Conservation (phyloP, 257 asterid genomes). For the Henckelia pumila region DNA sequence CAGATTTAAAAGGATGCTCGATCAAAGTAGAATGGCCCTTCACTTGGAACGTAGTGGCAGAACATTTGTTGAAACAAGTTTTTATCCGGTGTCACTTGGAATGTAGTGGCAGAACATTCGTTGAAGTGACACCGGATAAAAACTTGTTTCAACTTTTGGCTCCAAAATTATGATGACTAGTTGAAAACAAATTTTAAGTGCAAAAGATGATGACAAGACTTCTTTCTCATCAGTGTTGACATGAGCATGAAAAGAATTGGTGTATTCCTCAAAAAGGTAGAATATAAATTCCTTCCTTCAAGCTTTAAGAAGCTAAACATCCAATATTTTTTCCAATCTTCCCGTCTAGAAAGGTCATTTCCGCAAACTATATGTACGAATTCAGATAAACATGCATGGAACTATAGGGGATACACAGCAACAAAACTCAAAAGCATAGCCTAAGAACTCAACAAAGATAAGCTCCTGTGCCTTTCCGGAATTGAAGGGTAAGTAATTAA, state of each 20-base stretch:
- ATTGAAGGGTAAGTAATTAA: too few relatives aligned
- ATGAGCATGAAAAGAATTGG: not conserved
- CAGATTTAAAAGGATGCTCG: not conserved
- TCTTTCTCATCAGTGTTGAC: not conserved
- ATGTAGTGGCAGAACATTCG: too few relatives aligned
- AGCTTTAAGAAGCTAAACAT: not conserved
- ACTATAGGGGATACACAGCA: constrained; percentile 2
- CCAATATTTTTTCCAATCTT: not conserved
- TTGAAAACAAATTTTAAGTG: too few relatives aligned
- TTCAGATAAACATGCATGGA: not conserved
- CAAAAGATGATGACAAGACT: not conserved
- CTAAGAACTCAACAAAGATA: too few relatives aligned
- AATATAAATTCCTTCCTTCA: too few relatives aligned
- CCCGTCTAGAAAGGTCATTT: too few relatives aligned
- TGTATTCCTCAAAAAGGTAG: not conserved
- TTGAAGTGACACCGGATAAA: too few relatives aligned
- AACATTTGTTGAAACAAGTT: too few relatives aligned
- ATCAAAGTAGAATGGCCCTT: not conserved
- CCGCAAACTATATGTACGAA: not conserved
- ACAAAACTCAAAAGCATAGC: too few relatives aligned
- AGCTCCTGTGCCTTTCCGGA: too few relatives aligned
- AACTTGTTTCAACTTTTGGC: not conserved
- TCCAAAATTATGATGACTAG: too few relatives aligned
- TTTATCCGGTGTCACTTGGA: too few relatives aligned
- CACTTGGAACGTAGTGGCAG: not conserved